These are phyloP conservation scores for Kondoa subrosea DNA, from an alignment of 768 basidiomycete species.

Conservation along the genomic window DNA sequence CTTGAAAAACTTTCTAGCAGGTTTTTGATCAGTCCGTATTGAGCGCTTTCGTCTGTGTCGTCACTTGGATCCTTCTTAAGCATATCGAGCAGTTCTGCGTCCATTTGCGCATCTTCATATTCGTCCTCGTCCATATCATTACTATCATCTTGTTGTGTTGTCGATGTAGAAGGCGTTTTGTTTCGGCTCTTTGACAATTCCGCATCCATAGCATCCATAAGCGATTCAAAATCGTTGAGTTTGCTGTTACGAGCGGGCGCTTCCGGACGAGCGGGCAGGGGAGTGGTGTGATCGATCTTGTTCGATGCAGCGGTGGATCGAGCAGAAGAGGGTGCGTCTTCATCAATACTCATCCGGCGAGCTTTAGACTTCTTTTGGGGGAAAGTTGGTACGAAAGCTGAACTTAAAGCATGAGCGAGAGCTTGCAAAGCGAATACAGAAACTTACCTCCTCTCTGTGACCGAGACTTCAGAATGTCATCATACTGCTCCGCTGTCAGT, in stretches of 20 bases:
- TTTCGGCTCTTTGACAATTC: slow-evolving; percentile 39
- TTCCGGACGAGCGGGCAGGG: slow-evolving; percentile 2
- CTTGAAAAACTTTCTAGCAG: slow-evolving; percentile 91
- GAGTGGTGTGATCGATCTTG: not conserved
- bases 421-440: not conserved
- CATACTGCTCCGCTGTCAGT: slow-evolving; percentile 74
- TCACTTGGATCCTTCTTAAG: slow-evolving; percentile 36
- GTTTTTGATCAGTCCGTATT: slow-evolving; percentile 89
- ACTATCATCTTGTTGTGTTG: slow-evolving; percentile 12
- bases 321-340: not conserved
- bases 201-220: slow-evolving; percentile 88
- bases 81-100: slow-evolving; percentile 44
- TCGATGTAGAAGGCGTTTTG: slow-evolving; percentile 1
- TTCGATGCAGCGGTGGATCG: slow-evolving; percentile 2
- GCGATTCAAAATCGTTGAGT: slow-evolving; percentile 80
- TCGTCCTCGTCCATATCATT: slow-evolving; percentile 34
- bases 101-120: slow-evolving; percentile 56
- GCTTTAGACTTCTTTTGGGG: not conserved
- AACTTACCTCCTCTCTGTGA: slow-evolving; percentile 60
- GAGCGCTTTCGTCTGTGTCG: slow-evolving; percentile 40
- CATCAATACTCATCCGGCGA: not conserved
- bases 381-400: slow-evolving; percentile 28
- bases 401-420: not conserved
- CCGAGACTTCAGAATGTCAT: slow-evolving; percentile 63
- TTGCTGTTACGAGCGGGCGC: slow-evolving; percentile 41